Evolutionary conservation across 345 rosid species (phyloP).

Genomic region (Lepidium didymum): DNA sequence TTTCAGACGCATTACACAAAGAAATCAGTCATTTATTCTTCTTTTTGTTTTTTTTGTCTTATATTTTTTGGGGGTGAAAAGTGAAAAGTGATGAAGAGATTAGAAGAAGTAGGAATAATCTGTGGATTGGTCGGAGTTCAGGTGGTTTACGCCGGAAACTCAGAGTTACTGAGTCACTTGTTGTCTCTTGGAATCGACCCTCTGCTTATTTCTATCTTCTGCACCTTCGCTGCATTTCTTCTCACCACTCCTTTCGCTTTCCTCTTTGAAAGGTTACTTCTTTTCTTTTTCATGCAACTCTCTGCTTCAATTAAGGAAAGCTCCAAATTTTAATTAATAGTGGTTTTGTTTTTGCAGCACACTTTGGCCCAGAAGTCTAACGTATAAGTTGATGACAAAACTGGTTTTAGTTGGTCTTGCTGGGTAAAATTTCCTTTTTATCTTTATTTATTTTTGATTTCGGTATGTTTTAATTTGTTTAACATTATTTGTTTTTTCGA

Average conservation of each 20-base stretch:
- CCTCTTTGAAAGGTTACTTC: constrained; percentile 54
- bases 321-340: not conserved
- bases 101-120: constrained; percentile 43
- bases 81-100: constrained; percentile 16
- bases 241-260: constrained; percentile 58
- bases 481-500: not conserved
- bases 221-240: constrained; percentile 53
- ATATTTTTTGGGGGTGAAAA: not conserved
- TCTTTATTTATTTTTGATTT: not conserved
- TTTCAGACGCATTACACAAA: not conserved
- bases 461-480: not conserved
- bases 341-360: constrained; percentile 39
- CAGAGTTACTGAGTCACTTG: constrained; percentile 53
- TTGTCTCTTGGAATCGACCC: constrained; percentile 69
- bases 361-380: constrained; percentile 55
- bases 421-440: constrained; percentile 44
- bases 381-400: constrained; percentile 51
- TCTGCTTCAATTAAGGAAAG: not conserved
- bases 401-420: constrained; percentile 53
- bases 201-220: constrained; percentile 47
- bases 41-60: not conserved
- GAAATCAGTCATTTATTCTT: not conserved
- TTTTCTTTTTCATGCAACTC: not conserved
- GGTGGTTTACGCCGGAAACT: constrained; percentile 54
- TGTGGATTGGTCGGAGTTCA: constrained; percentile 63